Base-by-base conservation (phyloP, 352 stramenopile genomes). In the Pythium sp. region DNA sequence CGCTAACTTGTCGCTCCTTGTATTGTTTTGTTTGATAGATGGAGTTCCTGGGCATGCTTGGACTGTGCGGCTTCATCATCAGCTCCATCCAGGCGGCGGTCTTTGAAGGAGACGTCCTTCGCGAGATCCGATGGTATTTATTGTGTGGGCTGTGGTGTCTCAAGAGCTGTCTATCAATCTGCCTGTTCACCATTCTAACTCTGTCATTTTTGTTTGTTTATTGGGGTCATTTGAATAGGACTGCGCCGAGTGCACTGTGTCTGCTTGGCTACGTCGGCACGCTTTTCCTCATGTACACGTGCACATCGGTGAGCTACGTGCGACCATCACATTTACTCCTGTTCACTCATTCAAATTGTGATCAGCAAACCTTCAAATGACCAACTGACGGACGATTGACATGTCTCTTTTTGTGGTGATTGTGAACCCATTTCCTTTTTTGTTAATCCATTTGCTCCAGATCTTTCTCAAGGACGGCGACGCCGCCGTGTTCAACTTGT, bases 401-500 rank as follows among this genome's bases (percentile, higher is more conserved):
- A 56, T 46, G 5, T 43, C 34, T 49, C 22, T 62, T 62, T 43
- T 43, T 41, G 6, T 34, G 11, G 30, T 32, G 22, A 8, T 59
- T 59, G 18, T 61, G 55, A 61, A 26, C 38, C 71, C 58, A 28
- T 24, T 56, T 43, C 36, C 30, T 47, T 30, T 32, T 32, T 32
- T 8, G 14, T 49, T 28, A 55, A 62, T 30, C 18, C 18, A 55
- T 22, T 12, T 5, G 12, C 26, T 64, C 18, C 61, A 86, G 79
- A 74, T 86, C 65, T 91, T 91, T 67, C 80, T 91, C 60, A 85
- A 89, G 34, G 81, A 83, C 12, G 89, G 86, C 43, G 97, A 99
- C 84, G 93, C 97, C 9, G 96, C 96, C 11, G 76, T 98, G 30
- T 96, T 99, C 72, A 99, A 99, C 80, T 75, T 99, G 53, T 98